Base-by-base conservation (phyloP, 805 yeast species). In the Hanseniaspora jakobsenii region DNA sequence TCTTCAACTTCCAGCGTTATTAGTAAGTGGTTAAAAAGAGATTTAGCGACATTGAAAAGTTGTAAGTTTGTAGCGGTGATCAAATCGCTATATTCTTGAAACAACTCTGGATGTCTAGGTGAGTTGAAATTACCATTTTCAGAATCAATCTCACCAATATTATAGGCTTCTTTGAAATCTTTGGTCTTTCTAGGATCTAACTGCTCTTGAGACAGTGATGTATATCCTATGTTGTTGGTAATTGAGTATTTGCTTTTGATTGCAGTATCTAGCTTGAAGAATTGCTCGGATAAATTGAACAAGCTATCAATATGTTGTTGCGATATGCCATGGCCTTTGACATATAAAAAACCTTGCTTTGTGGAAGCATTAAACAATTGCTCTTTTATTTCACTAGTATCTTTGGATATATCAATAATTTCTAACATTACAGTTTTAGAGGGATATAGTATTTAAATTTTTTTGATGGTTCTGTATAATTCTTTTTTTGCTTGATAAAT, bases 161-260 rank as follows among this genome's bases (percentile, higher is more conserved):
- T 82, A 62, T 78, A 74, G 1, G 81, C 83, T 55, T 77, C 81
- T 52, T 77, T 77, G 30, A 77, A 79, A 56, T 77, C 82, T 4
- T 79, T 78, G 23, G 57, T 52, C 19, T 48, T 48, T 35, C 53
- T 49, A 4, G 58, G 57, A 44, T 63, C 66, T 31, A 63, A 49
- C 32, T 59, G 73, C 55, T 78, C 85, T 35, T 67, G 72, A 16
- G 72, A 71, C 50, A 68, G 65, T 27, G 65, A 59, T 4, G 80
- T 71, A 54, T 78, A 78, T 2, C 85, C 85, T 51, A 67, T 69
- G 55, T 82, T 81, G 35, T 70, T 59, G 9, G 16, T 16, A 5
- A 41, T 41, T 18, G 38, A 28, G 17, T 41, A 27, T 21, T 32
- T 14, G 8, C 61, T 63, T 35, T 72, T 73, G 27, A 81, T 78